Evolutionary conservation across 202 grass and related monocot genomes (phyloP), one percentile per base, ranked within the genome.

Genomic region (Schoenoplectus tabernaemontani): DNA sequence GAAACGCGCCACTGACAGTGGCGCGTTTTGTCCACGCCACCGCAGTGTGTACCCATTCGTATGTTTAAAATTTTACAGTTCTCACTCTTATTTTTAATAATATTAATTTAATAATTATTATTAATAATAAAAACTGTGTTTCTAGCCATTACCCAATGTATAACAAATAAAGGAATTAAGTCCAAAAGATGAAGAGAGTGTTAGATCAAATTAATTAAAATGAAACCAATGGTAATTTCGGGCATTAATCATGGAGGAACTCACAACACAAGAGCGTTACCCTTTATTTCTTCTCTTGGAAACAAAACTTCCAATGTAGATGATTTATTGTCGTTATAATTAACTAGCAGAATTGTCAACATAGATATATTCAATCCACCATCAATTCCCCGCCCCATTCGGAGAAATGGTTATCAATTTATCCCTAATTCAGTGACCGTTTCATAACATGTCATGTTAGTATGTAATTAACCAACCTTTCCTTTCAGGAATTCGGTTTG

Each of bases 381-480:
- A 65, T 65, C 33, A 65, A 38, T 37, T 65, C 5, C 62, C 62
- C 62, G 62, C 33, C 16, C 13, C 38, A 19, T 65, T 33, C 2
- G 33, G 9, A 33, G 32, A 57, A 65, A 39, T 39, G 16, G 38
- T 37, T 38, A 38, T 38, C 33, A 37, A 38, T 39, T 61, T 62
- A 62, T 4, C 26, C 50, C 17, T 53, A 0, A 6, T 33, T 61
- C 11, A 6, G 11, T 23, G 9, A 32, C 26, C 9, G 10, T 32
- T 61, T 61, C 59, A 65, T 65, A 65, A 65, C 63, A 39, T 66
- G 34, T 19, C 63, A 66, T 38, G 62, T 66, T 69, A 12, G n/a
- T 43, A 43, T 44, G 64, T 44, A 12, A 44, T 5, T 57, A 6
- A 6, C 36, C 9, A 69, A 44, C 17, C 64, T 43, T 24, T 69